Evolutionary conservation across 2,329 filamentous ascomycete genomes (phyloP).

Genomic region (Thermothelomyces thermophilus): DNA sequence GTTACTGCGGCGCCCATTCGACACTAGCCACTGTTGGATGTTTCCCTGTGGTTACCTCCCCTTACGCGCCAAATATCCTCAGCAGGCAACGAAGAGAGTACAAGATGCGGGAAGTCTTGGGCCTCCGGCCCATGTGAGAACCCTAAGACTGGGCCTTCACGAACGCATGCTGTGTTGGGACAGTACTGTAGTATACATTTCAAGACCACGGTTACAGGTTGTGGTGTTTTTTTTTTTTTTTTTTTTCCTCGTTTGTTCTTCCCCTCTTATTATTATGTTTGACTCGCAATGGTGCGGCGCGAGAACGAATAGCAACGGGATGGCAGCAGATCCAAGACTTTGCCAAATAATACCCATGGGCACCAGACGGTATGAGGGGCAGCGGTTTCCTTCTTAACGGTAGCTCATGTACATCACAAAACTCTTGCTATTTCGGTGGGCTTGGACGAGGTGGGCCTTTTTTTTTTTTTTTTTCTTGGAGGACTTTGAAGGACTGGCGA

Average conservation of each 20-base stretch:
- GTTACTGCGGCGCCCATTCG: too few relatives aligned
- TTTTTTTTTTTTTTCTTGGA: neutral
- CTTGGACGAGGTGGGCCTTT: neutral
- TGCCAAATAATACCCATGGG: neutral
- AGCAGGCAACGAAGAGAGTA: neutral
- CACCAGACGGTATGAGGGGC: too few relatives aligned
- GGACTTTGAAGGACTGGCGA: neutral
- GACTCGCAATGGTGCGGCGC: neutral
- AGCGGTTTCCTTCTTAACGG: too few relatives aligned
- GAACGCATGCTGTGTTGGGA: neutral
- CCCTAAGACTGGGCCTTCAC: neutral
- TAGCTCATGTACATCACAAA: neutral
- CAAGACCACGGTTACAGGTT: neutral
- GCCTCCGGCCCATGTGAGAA: too few relatives aligned
- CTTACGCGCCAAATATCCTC: conserved; percentile 1
- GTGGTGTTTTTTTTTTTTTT: neutral
- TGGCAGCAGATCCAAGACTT: neutral
- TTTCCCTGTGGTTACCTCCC: too few relatives aligned
- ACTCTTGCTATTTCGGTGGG: neutral
- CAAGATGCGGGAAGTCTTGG: neutral
- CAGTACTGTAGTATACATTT: neutral
- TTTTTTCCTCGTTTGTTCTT: neutral
- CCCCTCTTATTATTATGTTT: too few relatives aligned
- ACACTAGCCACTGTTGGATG: too few relatives aligned
- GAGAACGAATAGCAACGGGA: neutral